phyloP scores from a whole-genome alignment of 1,139 yeast genomes.

The Oligophagozyma castellii region DNA sequence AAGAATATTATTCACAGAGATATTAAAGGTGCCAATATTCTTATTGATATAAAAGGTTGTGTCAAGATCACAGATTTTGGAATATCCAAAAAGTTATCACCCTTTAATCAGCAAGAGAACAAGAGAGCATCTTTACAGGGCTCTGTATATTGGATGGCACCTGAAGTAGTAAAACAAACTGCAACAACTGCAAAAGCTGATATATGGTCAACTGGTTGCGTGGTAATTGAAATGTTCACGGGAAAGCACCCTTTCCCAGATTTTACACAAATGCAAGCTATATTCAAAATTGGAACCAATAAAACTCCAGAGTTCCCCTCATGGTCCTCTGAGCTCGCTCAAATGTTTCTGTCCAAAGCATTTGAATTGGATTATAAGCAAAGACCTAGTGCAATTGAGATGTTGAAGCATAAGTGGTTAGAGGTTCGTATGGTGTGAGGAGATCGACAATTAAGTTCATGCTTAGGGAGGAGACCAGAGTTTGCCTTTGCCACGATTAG shows the following conservation, averaged over 20 bases:
- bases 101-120: constrained; percentile 17
- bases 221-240: constrained; percentile 86
- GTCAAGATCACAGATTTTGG: constrained; percentile 93
- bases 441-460: not conserved
- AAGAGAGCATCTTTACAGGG: constrained; percentile 85
- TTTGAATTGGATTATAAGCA: constrained; percentile 63
- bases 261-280: constrained; percentile 91
- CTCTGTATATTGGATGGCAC: constrained; percentile 97
- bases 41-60: constrained; percentile 81
- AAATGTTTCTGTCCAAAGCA: constrained; percentile 48
- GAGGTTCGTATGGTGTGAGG: constrained; percentile 12
- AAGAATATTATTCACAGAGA: constrained; percentile 82
- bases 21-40: constrained; percentile 83
- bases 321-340: constrained; percentile 60
- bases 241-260: constrained; percentile 92
- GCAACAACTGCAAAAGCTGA: constrained; percentile 85
- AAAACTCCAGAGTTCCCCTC: constrained; percentile 65
- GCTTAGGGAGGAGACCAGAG: constrained; percentile 13
- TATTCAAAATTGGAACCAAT: constrained; percentile 80
- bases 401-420: constrained; percentile 39
- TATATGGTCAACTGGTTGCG: constrained; percentile 91
- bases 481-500: constrained; percentile 21
- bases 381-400: constrained; percentile 61
- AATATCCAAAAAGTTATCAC: constrained; percentile 56
- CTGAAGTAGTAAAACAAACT: constrained; percentile 87